Evolutionary conservation across 2,329 filamentous ascomycete species (phyloP).

Genomic region (Orbilia javanica): DNA sequence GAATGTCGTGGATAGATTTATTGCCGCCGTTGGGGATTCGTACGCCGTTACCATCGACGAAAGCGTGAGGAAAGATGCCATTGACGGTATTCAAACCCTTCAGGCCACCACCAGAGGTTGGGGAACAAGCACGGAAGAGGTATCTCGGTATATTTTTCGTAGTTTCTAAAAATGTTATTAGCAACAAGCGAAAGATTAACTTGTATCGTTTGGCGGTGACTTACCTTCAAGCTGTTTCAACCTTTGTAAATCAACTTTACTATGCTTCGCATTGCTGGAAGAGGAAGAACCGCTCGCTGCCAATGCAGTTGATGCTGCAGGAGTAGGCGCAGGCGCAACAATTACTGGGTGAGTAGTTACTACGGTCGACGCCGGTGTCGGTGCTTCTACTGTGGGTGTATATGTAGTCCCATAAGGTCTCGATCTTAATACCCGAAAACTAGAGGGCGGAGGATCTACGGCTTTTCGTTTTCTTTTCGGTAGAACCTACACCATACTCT

Average conservation of each 20-base stretch:
- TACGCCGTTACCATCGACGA: slow-evolving; percentile 36
- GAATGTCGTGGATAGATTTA: slow-evolving; percentile 50
- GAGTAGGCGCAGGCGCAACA: not conserved
- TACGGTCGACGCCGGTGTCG: slow-evolving; percentile 1
- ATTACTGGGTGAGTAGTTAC: not conserved
- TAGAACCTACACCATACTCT: slow-evolving; percentile 12
- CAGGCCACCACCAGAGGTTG: slow-evolving; percentile 40
- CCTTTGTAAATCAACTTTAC: not conserved
- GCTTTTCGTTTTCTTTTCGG: slow-evolving; percentile 32
- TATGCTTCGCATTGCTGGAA: not conserved
- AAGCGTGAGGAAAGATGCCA: slow-evolving; percentile 52
- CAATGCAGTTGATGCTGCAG: not conserved
- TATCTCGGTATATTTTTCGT: slow-evolving; percentile 50
- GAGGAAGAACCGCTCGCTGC: not conserved
- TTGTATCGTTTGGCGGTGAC: not conserved
- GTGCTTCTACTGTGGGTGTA: not conserved
- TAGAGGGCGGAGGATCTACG: slow-evolving; percentile 10
- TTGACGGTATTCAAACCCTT: slow-evolving; percentile 52
- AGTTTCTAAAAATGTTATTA: slow-evolving; percentile 23
- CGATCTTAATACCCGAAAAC: slow-evolving; percentile 34
- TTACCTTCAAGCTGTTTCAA: slow-evolving; percentile 46
- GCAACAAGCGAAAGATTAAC: not conserved
- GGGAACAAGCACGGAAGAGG: slow-evolving; percentile 50
- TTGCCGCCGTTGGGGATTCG: slow-evolving; percentile 30
- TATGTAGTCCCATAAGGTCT: not conserved